Conservation (phyloP, 768 basidiomycete genomes). For the Panaeolus cyanescens region DNA sequence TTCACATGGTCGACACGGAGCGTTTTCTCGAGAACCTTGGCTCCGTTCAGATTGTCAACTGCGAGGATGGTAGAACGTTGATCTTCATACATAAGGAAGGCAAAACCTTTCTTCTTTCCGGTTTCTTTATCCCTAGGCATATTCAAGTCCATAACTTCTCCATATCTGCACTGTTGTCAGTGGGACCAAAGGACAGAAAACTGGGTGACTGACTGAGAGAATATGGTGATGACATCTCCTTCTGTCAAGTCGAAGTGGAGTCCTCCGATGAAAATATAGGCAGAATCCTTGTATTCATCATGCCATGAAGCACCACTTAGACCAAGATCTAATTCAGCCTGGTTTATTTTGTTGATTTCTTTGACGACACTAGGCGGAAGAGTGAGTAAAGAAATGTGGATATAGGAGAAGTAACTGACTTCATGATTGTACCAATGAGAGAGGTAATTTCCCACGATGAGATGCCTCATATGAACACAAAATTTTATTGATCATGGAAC, state of each 20-base stretch:
- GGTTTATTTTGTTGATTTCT: slow-evolving; percentile 93
- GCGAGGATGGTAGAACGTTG: slow-evolving; percentile 95
- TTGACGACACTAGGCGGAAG: slow-evolving; percentile 70
- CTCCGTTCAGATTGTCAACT: slow-evolving; percentile 98
- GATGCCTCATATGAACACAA: slow-evolving; percentile 15
- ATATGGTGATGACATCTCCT: slow-evolving; percentile 96
- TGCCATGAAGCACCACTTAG: slow-evolving; percentile 83
- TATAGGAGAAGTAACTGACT: slow-evolving; percentile 47
- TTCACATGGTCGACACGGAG: slow-evolving; percentile 92
- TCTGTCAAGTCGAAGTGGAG: slow-evolving; percentile 89
- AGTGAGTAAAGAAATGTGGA: slow-evolving; percentile 8
- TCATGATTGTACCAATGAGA: slow-evolving; percentile 52
- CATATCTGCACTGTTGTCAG: slow-evolving; percentile 64
- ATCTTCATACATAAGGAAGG: slow-evolving; percentile 98
- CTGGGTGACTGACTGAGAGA: slow-evolving; percentile 80
- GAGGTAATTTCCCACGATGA: slow-evolving; percentile 39
- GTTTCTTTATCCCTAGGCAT: slow-evolving; percentile 94
- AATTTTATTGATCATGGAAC: slow-evolving; percentile 27
- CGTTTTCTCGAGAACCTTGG: slow-evolving; percentile 81
- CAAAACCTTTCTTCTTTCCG: slow-evolving; percentile 89
- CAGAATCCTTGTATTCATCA: slow-evolving; percentile 97
- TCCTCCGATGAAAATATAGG: slow-evolving; percentile 93
- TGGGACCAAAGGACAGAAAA: not conserved
- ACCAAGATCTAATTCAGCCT: slow-evolving; percentile 83
- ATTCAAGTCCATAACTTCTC: slow-evolving; percentile 95